A percentile compares a stretch with the other conserved stretches of the same genome.
Conservation (phyloP, 75 land plant species). For the Pinus albicaulis region DNA sequence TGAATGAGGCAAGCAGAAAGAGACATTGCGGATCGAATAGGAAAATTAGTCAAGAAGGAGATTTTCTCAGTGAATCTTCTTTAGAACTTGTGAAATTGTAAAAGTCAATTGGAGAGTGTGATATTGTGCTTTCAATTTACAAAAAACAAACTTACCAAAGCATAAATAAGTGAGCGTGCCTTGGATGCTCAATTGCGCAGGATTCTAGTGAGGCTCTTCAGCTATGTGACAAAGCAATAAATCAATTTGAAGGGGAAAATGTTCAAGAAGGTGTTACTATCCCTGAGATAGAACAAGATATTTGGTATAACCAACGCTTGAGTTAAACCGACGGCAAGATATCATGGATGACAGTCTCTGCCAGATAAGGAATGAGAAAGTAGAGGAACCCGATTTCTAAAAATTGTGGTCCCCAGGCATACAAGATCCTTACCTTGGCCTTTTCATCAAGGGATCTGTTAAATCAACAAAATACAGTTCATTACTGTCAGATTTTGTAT, state of each 20-base stretch:
- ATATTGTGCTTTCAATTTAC: slow-evolving; percentile 43
- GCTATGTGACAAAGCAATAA: slow-evolving; percentile 43
- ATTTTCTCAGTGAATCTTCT: slow-evolving; percentile 38
- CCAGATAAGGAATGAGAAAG: slow-evolving; percentile 13
- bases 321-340: slow-evolving; percentile 27
- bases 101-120: slow-evolving; percentile 45
- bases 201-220: slow-evolving; percentile 26
- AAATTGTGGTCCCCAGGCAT: slow-evolving; percentile 34
- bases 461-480: too few species aligned
- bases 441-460: slow-evolving; percentile 39
- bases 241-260: slow-evolving; percentile 16
- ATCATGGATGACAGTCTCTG: slow-evolving; percentile 40
- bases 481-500: too few species aligned
- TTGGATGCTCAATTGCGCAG: slow-evolving; percentile 31
- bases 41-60: slow-evolving; percentile 9
- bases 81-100: slow-evolving; percentile 46
- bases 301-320: slow-evolving; percentile 49
- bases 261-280: slow-evolving; percentile 10
- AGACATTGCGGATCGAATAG: slow-evolving; percentile 36
- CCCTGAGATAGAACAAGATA: slow-evolving; percentile 27
- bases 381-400: slow-evolving; percentile 20
- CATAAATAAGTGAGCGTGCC: slow-evolving; percentile 27
- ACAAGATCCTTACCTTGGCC: slow-evolving; percentile 30
- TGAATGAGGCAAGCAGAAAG: slow-evolving; percentile 12
- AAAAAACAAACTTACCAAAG: slow-evolving; percentile 30